phyloP scores from a whole-genome alignment of 305 asterid species.

The Salvia sclarea region DNA sequence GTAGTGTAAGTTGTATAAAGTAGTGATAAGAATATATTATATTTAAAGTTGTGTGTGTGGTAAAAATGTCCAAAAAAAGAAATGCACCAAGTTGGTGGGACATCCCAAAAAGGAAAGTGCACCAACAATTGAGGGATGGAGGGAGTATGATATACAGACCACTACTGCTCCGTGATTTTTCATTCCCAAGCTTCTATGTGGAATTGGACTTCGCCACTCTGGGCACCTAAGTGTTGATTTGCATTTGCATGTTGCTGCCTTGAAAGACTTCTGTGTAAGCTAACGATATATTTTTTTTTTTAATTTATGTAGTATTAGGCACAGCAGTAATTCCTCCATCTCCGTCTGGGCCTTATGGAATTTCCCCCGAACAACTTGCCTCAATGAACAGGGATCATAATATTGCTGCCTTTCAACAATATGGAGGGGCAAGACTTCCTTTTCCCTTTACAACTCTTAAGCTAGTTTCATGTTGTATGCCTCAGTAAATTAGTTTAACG shows the following conservation, averaged over 20 bases:
- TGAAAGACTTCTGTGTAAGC: neutral
- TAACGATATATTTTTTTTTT: constrained; percentile 29
- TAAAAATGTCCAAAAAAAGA: no score
- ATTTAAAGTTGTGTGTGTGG: no score
- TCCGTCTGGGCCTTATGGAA: constrained; percentile 62
- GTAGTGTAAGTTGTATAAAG: no score
- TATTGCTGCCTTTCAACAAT: constrained; percentile 65
- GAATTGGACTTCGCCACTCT: neutral
- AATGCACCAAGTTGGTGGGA: no score
- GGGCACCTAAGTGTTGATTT: neutral
- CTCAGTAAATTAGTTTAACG: constrained; percentile 9
- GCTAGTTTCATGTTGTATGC: constrained; percentile 3
- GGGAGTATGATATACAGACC: neutral
- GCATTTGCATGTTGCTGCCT: neutral
- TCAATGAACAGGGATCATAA: constrained; percentile 77
- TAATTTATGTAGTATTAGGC: constrained; percentile 65
- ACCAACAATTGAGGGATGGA: neutral
- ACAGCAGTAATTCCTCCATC: constrained; percentile 60
- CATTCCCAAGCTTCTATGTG: constrained; percentile 9
- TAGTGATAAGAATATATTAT: no score
- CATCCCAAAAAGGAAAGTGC: no score
- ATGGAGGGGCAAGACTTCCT: constrained; percentile 70
- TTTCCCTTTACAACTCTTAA: constrained; percentile 18
- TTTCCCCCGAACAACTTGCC: constrained; percentile 74
- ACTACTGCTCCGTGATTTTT: neutral